Conservation (phyloP, 306 rosid species). For the Prunus campanulata region DNA sequence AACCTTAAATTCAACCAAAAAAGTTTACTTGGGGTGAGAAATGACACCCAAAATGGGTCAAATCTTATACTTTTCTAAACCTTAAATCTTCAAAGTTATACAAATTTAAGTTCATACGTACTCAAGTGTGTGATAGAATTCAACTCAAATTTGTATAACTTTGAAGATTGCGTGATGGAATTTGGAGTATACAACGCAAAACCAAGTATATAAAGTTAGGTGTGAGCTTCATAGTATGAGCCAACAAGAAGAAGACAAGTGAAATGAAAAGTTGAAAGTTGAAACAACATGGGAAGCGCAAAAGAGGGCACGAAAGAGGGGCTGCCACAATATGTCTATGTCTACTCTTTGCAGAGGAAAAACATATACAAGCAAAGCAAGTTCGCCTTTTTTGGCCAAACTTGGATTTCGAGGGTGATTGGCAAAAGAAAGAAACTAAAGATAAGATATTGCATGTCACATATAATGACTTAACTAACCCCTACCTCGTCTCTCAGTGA, state of each 20-base stretch:
- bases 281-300: slow-evolving; percentile 14
- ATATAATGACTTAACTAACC: background rate
- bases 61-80: no score
- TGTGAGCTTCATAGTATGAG: no score
- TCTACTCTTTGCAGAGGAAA: background rate
- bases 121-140: no score
- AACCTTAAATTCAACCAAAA: background rate
- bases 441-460: background rate
- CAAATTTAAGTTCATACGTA: no score
- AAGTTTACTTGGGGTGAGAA: background rate
- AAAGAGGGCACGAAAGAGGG: background rate
- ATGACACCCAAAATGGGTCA: no score
- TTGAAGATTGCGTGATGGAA: no score
- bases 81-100: no score
- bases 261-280: slow-evolving; percentile 6
- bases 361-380: background rate
- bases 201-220: background rate
- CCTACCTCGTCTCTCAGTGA: background rate
- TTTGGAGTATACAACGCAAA: no score
- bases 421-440: background rate
- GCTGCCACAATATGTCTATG: background rate
- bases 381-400: slow-evolving; percentile 3
- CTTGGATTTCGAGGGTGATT: background rate
- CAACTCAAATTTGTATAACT: no score
- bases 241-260: slow-evolving; percentile 1